These are phyloP conservation scores for Mortierella sp. DNA, from an alignment of 371 early-diverging fungal genomes.

Conservation along the genomic window DNA sequence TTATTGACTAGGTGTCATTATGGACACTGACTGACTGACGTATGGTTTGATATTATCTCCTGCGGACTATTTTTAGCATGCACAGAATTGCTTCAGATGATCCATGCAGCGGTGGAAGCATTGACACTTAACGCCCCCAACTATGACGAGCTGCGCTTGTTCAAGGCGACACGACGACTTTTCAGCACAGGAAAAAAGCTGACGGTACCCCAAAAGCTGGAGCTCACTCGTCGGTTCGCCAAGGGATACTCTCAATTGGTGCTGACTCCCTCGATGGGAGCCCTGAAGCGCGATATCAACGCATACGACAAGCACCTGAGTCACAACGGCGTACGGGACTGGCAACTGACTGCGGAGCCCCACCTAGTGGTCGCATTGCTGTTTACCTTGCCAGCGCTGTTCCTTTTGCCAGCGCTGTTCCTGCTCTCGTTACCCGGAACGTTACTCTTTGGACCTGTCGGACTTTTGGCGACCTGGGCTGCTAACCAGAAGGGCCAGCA, in stretches of 20 bases:
- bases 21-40: too few relatives aligned
- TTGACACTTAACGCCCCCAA: constrained; percentile 53
- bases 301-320: constrained; percentile 41
- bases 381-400: constrained; percentile 42
- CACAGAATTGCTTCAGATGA: constrained; percentile 48
- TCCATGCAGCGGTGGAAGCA: constrained; percentile 43
- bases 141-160: constrained; percentile 47
- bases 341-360: constrained; percentile 48
- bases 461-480: constrained; percentile 52
- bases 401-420: constrained; percentile 42
- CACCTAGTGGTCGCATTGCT: constrained; percentile 32
- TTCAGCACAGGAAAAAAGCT: constrained; percentile 46
- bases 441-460: constrained; percentile 55
- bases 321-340: constrained; percentile 28
- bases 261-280: constrained; percentile 20
- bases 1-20: background rate
- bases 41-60: too few relatives aligned
- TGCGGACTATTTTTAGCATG: constrained; percentile 24
- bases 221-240: constrained; percentile 51
- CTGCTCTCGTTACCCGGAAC: constrained; percentile 56
- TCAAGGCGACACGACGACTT: constrained; percentile 53
- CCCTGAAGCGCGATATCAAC: constrained; percentile 45
- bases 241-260: constrained; percentile 32
- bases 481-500: constrained; percentile 58
- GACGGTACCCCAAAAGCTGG: constrained; percentile 43